Evolutionary conservation across 1,284 basidiomycete genomes (phyloP).

Genomic region (Cutaneotrichosporon sp.): DNA sequence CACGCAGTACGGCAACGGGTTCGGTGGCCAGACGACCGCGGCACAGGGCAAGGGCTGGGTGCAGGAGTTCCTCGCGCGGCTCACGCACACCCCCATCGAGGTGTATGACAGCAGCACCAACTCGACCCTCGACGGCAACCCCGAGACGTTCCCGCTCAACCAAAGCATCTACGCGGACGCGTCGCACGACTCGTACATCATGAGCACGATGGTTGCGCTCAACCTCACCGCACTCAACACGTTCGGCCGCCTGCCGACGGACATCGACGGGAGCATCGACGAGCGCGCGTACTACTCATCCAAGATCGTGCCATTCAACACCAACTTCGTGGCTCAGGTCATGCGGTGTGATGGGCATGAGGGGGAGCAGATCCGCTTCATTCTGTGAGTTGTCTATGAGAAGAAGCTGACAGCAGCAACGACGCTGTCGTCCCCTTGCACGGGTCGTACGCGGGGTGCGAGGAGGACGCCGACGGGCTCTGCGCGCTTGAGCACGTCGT

Average conservation of each 20-base stretch:
- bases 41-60: constrained; percentile 83
- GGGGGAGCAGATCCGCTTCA: constrained; percentile 49
- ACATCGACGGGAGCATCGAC: neutral
- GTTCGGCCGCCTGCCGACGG: constrained; percentile 28
- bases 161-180: constrained; percentile 69
- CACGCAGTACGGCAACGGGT: constrained; percentile 6
- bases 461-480: constrained; percentile 68
- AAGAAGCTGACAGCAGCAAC: constrained; percentile 56
- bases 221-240: constrained; percentile 61
- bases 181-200: constrained; percentile 64
- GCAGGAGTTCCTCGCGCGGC: constrained; percentile 75
- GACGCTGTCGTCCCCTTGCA: constrained; percentile 83
- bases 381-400: constrained; percentile 30
- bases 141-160: constrained; percentile 73
- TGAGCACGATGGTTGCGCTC: constrained; percentile 73
- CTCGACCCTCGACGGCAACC: constrained; percentile 69
- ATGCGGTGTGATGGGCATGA: constrained; percentile 37
- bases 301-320: constrained; percentile 72
- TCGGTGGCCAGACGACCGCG: constrained; percentile 53
- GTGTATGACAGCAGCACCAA: constrained; percentile 76
- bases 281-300: constrained; percentile 63
- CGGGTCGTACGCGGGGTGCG: constrained; percentile 68
- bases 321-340: constrained; percentile 53
- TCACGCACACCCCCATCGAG: constrained; percentile 70
- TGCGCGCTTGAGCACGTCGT: constrained; percentile 78